Base-by-base conservation (phyloP, 179 eudicot genomes). In the Sideroxylon spinosum region DNA sequence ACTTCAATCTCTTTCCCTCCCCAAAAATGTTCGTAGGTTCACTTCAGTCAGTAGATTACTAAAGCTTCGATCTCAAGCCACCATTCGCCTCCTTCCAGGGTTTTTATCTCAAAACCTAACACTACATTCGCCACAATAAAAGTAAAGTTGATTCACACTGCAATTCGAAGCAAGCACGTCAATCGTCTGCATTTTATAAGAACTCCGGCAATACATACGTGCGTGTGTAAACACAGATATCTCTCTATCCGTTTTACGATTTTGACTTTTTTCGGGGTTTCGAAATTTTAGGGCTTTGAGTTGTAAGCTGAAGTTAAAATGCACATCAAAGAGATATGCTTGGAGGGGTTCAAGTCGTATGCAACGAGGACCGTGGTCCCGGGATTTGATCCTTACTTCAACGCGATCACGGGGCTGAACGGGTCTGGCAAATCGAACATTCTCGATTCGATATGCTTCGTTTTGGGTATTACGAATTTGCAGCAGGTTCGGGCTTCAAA, bases 341-440 rank as follows among this genome's bases (percentile, higher is more conserved):
- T 96, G 65, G 98, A 96, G 81, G 97, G 99, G 20, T 96, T 96
- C 89, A 96, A 96, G 86, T 96, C 99, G 26, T 96, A 96, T 86
- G 99, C 99, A 0, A 96, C 99, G 0, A 72, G 99, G 75, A 96
- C 99, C 0, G 90, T 94, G 12, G 88, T 96, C 48, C 90, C 93
- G 4, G 98, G 97, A 3, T 96, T 96, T 67, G 99, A 96, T 74
- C 98, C 98, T 20, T 90, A 71, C 64, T 96, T 96, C 86, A 96
- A 96, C 32, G 99, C 99, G 1, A 96, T 94, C 12, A 96, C 99
- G 0, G 99, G 99, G 12, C 80, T 96, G 49, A 96, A 96, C 48
- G 99, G 99, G 44, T 96, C 99, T 0, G 99, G 99, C 0, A 96
- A 96, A 71, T 96, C 99, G 56, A 96, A 96, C 89, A 96, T 96